Evolutionary conservation across 2,329 filamentous ascomycete genomes (phyloP), one percentile per base, ranked within the genome.

Genomic region (Tolypocladium cylindrosporum): DNA sequence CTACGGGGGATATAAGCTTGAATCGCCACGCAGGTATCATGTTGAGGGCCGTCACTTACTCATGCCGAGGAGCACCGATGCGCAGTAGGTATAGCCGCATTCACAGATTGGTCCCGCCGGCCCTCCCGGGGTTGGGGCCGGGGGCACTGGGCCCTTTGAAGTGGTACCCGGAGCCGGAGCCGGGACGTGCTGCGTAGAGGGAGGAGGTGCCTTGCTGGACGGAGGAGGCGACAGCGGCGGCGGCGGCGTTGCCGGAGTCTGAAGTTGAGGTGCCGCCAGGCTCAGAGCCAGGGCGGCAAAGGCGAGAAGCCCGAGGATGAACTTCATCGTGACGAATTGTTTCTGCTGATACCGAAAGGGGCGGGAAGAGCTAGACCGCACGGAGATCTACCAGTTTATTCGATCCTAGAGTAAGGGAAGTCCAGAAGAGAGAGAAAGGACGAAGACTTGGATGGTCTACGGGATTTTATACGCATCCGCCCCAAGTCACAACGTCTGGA

Each of bases 1-100:
- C 72, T 74, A 21, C 57, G 5, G 43, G 21, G 16, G 11, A n/a
- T 21, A 41, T 40, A 34, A 36, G 39, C 36, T n/a, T 24, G 37
- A 21, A 7, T 21, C n/a, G 10, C 19, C 48, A 5, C 2, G 9
- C 1, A 24, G 41, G 8, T 19, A 21, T 36, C n/a, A 9, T 19
- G 7, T 14, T 7, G 16, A 34, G 39, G 19, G 16, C 3, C 40
- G 10, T 14, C 2, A 61, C 67, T 53, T 65, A 72, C 72, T 65
- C 72, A 74, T 74, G 1, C 57, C 64, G 65, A 70, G 67, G 24
- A 75, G 65, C 14, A 75, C 73, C 1, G 69, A 66, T 11, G 72
- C 71, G 59, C 73, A 75, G 58, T 75, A 75, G 3, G 73, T 75
- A 57, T 74, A 75, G 57, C 73, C 73, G 60, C 73, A 75, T 59